Evolutionary conservation across 176 grass and related monocot genomes (phyloP).

Genomic region (Oryza officinalis): DNA sequence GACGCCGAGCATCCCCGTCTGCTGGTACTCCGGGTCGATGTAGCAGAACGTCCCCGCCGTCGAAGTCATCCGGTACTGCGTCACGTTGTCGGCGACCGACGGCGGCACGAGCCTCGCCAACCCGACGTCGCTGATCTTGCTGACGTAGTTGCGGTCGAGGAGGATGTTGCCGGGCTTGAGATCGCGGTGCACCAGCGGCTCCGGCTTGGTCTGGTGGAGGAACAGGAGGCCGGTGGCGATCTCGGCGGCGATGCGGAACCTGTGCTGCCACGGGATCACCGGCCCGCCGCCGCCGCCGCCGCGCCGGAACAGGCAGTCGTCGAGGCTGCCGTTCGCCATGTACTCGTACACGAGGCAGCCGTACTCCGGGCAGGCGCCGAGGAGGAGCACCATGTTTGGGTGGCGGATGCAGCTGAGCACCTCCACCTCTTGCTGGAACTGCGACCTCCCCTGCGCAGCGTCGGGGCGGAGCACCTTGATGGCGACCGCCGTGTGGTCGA

Average conservation of each 20-base stretch:
- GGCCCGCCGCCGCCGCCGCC: slow-evolving; percentile 39
- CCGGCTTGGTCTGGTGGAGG: slow-evolving; percentile 88
- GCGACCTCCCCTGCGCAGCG: slow-evolving; percentile 82
- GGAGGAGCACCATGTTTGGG: slow-evolving; percentile 94
- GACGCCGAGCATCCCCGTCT: slow-evolving; percentile 73
- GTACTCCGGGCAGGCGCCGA: slow-evolving; percentile 90
- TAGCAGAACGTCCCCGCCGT: slow-evolving; percentile 79
- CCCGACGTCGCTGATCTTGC: slow-evolving; percentile 97
- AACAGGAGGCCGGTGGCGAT: slow-evolving; percentile 80
- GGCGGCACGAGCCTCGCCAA: slow-evolving; percentile 82
- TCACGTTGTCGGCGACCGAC: slow-evolving; percentile 56
- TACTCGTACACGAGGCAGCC: slow-evolving; percentile 92
- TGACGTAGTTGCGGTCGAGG: slow-evolving; percentile 80
- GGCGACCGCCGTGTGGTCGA: slow-evolving; percentile 82
- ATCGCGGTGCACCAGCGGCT: slow-evolving; percentile 92
- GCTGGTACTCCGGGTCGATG: slow-evolving; percentile 94
- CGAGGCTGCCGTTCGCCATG: slow-evolving; percentile 88
- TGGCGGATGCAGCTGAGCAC: slow-evolving; percentile 95
- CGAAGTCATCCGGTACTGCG: slow-evolving; percentile 80
- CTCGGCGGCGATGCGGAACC: slow-evolving; percentile 87
- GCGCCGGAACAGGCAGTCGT: slow-evolving; percentile 82
- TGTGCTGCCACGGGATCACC: slow-evolving; percentile 76
- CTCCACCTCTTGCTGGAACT: slow-evolving; percentile 96
- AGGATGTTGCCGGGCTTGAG: slow-evolving; percentile 94
- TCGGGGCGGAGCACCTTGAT: slow-evolving; percentile 95